phyloP scores from a whole-genome alignment of 495 filamentous ascomycete genomes.

The Cairneyella variabilis region DNA sequence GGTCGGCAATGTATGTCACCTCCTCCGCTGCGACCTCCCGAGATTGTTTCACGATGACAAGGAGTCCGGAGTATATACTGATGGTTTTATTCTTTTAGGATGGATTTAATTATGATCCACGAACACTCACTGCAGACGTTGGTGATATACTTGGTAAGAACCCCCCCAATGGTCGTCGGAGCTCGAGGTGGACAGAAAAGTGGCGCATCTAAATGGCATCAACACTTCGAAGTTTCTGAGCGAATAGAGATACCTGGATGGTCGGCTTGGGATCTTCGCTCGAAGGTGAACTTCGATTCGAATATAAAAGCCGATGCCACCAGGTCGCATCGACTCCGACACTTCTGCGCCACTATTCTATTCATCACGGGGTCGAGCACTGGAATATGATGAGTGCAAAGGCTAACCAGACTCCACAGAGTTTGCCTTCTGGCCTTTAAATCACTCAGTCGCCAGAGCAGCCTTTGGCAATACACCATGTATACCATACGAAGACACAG shows the following conservation, averaged over 20 bases:
- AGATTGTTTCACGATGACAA: slow-evolving; percentile 1
- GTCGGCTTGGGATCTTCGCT: too few relatives aligned
- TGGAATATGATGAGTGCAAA: neutral
- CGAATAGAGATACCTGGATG: too few relatives aligned
- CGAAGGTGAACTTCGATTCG: too few relatives aligned
- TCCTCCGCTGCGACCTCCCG: neutral
- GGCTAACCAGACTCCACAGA: slow-evolving; percentile 22
- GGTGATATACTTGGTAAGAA: slow-evolving; percentile 38
- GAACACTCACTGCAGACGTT: slow-evolving; percentile 27
- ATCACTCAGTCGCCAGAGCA: slow-evolving; percentile 55
- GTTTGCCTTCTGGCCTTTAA: slow-evolving; percentile 56
- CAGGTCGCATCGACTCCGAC: too few relatives aligned
- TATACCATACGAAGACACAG: slow-evolving; percentile 52
- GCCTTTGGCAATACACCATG: slow-evolving; percentile 49
- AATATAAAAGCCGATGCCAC: too few relatives aligned
- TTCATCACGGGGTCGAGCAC: neutral
- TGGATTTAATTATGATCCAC: slow-evolving; percentile 32
- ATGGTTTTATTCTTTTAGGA: slow-evolving; percentile 19
- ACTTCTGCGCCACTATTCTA: too few relatives aligned
- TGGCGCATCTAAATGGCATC: too few relatives aligned
- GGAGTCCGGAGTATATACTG: too few relatives aligned
- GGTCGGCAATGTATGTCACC: slow-evolving; percentile 31
- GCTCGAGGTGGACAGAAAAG: too few relatives aligned
- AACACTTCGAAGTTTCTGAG: too few relatives aligned
- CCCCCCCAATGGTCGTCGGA: neutral